Conservation (phyloP, 2,329 filamentous ascomycete genomes). For the Penicillium expansum region DNA sequence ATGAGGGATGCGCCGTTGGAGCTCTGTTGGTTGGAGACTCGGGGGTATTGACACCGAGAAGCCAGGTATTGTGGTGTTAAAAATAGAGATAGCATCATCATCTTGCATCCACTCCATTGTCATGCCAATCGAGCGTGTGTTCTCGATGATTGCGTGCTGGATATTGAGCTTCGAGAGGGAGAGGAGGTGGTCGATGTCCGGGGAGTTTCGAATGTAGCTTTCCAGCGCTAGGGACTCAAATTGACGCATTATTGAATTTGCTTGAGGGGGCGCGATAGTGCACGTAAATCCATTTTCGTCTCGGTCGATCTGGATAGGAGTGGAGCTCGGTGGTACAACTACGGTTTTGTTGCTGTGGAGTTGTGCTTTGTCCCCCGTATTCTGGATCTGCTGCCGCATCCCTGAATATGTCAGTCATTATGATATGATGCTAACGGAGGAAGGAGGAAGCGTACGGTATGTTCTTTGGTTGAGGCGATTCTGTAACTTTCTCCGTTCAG, state of each 20-base stretch:
- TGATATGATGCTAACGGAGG: not conserved
- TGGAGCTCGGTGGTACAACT: not conserved
- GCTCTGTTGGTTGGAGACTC: constrained; percentile 35
- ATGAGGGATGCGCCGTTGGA: constrained; percentile 36
- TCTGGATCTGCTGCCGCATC: not conserved
- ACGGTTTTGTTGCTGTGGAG: not conserved
- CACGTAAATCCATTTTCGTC: not conserved
- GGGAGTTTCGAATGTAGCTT: constrained; percentile 12
- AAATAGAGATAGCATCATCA: constrained; percentile 21
- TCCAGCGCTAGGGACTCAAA: constrained; percentile 2
- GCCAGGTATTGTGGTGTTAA: constrained; percentile 9
- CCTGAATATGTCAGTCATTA: not conserved
- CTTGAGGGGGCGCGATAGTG: not conserved
- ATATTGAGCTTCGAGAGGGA: constrained; percentile 27
- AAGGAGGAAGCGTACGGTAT: constrained; percentile 9
- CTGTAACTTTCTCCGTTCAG: constrained; percentile 16
- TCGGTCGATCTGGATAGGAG: not conserved
- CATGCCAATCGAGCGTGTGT: constrained; percentile 24
- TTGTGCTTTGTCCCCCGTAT: no score
- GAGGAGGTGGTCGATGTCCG: constrained; percentile 27
- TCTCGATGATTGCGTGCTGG: constrained; percentile 27
- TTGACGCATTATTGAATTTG: not conserved
- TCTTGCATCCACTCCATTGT: constrained; percentile 12
- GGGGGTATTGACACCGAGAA: constrained; percentile 17
- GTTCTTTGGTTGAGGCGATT: constrained; percentile 20